Conservation (phyloP, 768 basidiomycete species). For the Xerocomellus intermedius region DNA sequence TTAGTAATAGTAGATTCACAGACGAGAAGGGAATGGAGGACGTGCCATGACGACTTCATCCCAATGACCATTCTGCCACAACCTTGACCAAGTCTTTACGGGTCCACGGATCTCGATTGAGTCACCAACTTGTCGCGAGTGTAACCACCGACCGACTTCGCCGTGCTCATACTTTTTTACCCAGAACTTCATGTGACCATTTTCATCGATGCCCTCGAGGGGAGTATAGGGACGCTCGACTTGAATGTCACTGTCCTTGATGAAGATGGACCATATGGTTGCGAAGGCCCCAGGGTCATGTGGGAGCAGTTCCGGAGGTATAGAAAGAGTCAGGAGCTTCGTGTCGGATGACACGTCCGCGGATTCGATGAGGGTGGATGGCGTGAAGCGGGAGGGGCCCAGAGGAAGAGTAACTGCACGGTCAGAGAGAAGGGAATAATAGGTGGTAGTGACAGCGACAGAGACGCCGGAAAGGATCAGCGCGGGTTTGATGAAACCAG, state of each 20-base stretch:
- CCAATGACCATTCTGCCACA: slow-evolving; percentile 56
- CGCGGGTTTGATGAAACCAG: slow-evolving; percentile 6
- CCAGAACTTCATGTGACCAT: slow-evolving; percentile 75
- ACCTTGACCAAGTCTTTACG: slow-evolving; percentile 55
- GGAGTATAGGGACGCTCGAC: slow-evolving; percentile 87
- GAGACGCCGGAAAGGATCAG: slow-evolving; percentile 40
- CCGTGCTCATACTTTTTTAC: slow-evolving; percentile 76
- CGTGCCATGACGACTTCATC: slow-evolving; percentile 78
- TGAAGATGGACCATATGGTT: slow-evolving; percentile 73
- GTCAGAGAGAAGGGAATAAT: slow-evolving; percentile 52
- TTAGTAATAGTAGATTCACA: neutral
- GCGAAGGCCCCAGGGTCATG: slow-evolving; percentile 19
- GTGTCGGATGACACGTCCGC: slow-evolving; percentile 54
- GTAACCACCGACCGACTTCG: slow-evolving; percentile 83
- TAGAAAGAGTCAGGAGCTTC: slow-evolving; percentile 59
- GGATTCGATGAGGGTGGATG: slow-evolving; percentile 54
- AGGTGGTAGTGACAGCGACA: slow-evolving; percentile 44
- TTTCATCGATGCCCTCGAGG: slow-evolving; percentile 62
- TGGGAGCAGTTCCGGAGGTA: slow-evolving; percentile 47
- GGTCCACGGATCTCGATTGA: slow-evolving; percentile 76
- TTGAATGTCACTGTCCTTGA: slow-evolving; percentile 88
- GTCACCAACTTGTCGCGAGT: slow-evolving; percentile 65
- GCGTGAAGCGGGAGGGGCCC: slow-evolving; percentile 51
- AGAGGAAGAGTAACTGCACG: slow-evolving; percentile 46
- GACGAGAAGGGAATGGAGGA: neutral